Evolutionary conservation across 2,329 filamentous ascomycete species (phyloP).

Genomic region (Aspergillus sp.): DNA sequence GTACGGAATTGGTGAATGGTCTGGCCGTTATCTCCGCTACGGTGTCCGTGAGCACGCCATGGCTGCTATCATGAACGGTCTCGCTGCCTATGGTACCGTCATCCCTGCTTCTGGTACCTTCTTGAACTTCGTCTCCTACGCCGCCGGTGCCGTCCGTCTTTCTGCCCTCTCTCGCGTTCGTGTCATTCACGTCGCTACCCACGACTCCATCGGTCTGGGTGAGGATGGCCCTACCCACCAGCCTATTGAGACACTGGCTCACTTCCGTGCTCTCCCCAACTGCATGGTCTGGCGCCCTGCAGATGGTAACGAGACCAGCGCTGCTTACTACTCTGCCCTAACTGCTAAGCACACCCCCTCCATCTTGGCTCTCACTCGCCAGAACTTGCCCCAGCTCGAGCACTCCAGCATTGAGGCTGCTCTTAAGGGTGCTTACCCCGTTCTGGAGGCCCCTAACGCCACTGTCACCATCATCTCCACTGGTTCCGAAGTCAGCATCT

Average conservation of each 20-base stretch:
- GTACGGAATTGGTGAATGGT: slow-evolving; percentile 82
- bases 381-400: slow-evolving; percentile 98
- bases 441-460: slow-evolving; percentile 79
- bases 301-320: slow-evolving; percentile 96
- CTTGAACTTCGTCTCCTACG: slow-evolving; percentile 99
- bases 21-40: slow-evolving; percentile 74
- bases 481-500: slow-evolving; percentile 93
- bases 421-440: slow-evolving; percentile 93
- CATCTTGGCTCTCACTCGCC: slow-evolving; percentile 91
- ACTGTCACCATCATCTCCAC: slow-evolving; percentile 89
- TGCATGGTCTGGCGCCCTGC: slow-evolving; percentile 99
- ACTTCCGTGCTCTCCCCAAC: slow-evolving; percentile 98
- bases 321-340: slow-evolving; percentile 93
- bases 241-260: slow-evolving; percentile 95
- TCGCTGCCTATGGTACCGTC: slow-evolving; percentile 91
- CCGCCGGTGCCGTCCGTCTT: slow-evolving; percentile 89
- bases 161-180: slow-evolving; percentile 89
- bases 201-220: slow-evolving; percentile 98
- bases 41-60: slow-evolving; percentile 55
- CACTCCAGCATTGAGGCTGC: slow-evolving; percentile 85
- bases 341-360: slow-evolving; percentile 86
- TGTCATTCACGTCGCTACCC: slow-evolving; percentile 92
- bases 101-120: slow-evolving; percentile 95
- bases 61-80: slow-evolving; percentile 63
- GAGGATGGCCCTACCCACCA: slow-evolving; percentile 99